Evolutionary conservation across 306 rosid species (phyloP), one percentile per base, ranked within the genome.

Genomic region (Erythrophleum fordii): DNA sequence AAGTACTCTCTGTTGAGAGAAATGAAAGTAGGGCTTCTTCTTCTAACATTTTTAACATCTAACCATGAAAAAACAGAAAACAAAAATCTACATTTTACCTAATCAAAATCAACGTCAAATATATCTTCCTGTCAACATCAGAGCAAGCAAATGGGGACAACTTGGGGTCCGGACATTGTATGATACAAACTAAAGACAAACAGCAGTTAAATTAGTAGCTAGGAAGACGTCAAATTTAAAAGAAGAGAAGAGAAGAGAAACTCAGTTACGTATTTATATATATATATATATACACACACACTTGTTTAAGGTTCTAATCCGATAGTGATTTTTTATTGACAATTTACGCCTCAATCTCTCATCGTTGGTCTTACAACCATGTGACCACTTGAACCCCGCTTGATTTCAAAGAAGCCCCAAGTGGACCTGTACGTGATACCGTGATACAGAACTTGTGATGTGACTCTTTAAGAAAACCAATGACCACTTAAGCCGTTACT

Each of bases 371-470:
- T 52, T 17, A 37, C 55, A 60, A 80, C 79, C 59, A 64, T 62
- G 35, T 37, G 35, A 77, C 74, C 67, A 37, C 46, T 62, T 80
- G 73, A 5, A 79, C 25, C 79, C 64, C 55, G 16, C 55, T 52
- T 6, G 25, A 52, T 52, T n/a, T 52, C 11, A 52, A 48, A 13
- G 18, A 13, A 48, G 6, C n/a, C 53, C 53, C 20, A 48, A 72
- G 72, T 80, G 34, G 34, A 31, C 4, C 4, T 31, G 34, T 31
- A 31, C 1, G 72, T 39, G 11, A n/a, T 34, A 5, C 25, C 29
- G 34, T 31, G 34, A 31, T 4, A 31, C 53, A 46, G 22, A 49
- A 61, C 28, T 62, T 76, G 3, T 61, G 44, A 61, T 31, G 37
- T 6, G 44, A 28, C 42, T 72, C 72, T n/a, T n/a, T 31, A 31